These are phyloP conservation scores for Ophiocordyceps sinensis DNA, from an alignment of 2,329 filamentous ascomycete genomes.

Conservation along the genomic window DNA sequence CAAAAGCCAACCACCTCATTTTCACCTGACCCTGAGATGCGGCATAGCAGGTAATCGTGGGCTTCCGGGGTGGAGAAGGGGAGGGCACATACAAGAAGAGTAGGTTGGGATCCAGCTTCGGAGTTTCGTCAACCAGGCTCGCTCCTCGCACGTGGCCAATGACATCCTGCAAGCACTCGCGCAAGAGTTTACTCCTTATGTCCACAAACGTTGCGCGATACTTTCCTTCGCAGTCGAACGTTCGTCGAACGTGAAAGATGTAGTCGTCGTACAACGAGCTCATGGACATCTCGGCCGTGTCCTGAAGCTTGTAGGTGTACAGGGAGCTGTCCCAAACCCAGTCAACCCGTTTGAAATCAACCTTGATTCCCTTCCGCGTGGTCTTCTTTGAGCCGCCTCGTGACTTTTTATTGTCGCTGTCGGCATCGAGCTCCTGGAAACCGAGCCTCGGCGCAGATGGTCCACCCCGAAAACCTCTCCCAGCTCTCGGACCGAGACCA, in stretches of 20 bases:
- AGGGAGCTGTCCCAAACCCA: constrained; percentile 36
- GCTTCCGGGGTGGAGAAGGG: neutral
- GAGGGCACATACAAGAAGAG: constrained; percentile 41
- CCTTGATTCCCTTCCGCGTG: constrained; percentile 11
- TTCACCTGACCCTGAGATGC: neutral
- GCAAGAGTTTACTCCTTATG: constrained; percentile 69
- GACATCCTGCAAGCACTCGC: constrained; percentile 39
- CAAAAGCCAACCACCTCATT: too few species aligned
- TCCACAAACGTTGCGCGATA: constrained; percentile 61
- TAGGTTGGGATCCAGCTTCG: constrained; percentile 57
- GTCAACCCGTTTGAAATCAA: constrained; percentile 37
- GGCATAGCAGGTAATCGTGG: neutral
- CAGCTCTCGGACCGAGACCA: neutral
- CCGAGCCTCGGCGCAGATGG: neutral
- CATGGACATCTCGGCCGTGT: constrained; percentile 30
- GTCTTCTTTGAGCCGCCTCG: constrained; percentile 4
- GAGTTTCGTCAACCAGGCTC: constrained; percentile 66
- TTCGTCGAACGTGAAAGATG: constrained; percentile 69
- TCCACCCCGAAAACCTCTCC: neutral
- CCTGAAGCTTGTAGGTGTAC: constrained; percentile 39
- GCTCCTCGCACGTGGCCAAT: constrained; percentile 33
- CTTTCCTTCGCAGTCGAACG: constrained; percentile 74
- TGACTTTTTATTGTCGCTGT: neutral
- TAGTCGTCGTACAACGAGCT: constrained; percentile 58
- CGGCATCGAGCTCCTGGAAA: neutral